A percentile compares a stretch with the other conserved stretches of the same genome.
Conservation (phyloP, 441 rosid species). For the Omphalea diandra region DNA sequence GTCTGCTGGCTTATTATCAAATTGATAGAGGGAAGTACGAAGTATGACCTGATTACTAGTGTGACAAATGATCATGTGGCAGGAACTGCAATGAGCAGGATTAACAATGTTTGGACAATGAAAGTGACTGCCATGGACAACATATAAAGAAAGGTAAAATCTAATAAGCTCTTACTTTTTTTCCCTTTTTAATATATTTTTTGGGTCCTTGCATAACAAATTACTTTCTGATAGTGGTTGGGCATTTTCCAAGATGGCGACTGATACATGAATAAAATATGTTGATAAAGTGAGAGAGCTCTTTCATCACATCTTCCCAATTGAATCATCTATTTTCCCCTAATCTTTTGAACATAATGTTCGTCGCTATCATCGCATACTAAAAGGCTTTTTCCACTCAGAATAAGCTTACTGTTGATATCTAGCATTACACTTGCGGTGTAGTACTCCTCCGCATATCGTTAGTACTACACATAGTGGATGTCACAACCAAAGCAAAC, state of each 20-base stretch:
- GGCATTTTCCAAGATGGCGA: constrained; percentile 4
- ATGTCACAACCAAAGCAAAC: too few relatives aligned
- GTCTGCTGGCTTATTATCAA: neutral
- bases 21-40: neutral
- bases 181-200: neutral
- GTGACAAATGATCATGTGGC: neutral
- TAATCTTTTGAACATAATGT: neutral
- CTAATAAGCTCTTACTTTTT: neutral
- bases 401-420: neutral
- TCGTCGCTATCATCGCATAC: constrained; percentile 5
- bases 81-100: neutral
- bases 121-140: neutral
- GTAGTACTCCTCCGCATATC: neutral
- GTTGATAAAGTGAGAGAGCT: neutral
- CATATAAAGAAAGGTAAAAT: neutral
- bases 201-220: neutral
- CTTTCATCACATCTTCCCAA: constrained; percentile 13
- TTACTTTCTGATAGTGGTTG: neutral
- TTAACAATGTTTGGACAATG: too few relatives aligned
- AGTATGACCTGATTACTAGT: neutral
- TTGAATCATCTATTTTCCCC: neutral
- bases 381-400: too few relatives aligned
- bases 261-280: constrained; percentile 2
- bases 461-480: too few relatives aligned
- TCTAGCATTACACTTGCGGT: neutral